Evolutionary conservation across 2,329 filamentous ascomycete species (phyloP), one percentile per base, ranked within the genome.

Genomic region (Aspergillus sp.): DNA sequence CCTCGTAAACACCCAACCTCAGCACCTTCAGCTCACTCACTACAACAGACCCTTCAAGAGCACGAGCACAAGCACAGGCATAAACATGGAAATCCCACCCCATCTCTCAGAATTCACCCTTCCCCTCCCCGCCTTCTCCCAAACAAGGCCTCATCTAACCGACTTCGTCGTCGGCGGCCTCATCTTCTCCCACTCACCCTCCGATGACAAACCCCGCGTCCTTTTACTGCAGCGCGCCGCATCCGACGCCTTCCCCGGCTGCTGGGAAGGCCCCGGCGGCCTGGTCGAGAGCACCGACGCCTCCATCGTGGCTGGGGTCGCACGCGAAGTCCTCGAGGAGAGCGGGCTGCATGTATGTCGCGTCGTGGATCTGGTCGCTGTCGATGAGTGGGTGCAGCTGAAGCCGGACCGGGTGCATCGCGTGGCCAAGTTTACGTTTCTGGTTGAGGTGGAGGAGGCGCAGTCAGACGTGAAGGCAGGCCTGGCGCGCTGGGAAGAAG

Each of bases 221-320:
- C 71, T 79, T 10, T 66, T 79, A 20, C 63, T 79, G n/a, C 76
- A 76, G 47, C 73, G 76, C 50, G 62, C 74, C 24, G 45, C 60
- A 1, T 60, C 61, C n/a, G 75, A 79, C 53, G 64, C 66, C 2
- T 71, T 67, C 52, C 68, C 71, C 1, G 64, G 66, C 6, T 63
- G 61, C 52, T 78, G 79, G 79, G 80, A 83, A 57, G 69, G 78
- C 1, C 79, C 80, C 3, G 79, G 80, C 6, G 80, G 80, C 2
- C 73, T 73, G 11, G 69, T 71, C 24, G 79, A 82, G 35, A 45
- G 52, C 1, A 65, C 64, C 0, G 79, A 82, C 52, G 60, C 67
- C 13, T 79, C 74, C 0, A 67, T 83, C 32, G 62, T 82, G 1
- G 74, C 79, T 47, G 74, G 73, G 1, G 74, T 76, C 2, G 79